Conservation (phyloP, 2,329 filamentous ascomycete genomes). For the Botrytis sinoallii region DNA sequence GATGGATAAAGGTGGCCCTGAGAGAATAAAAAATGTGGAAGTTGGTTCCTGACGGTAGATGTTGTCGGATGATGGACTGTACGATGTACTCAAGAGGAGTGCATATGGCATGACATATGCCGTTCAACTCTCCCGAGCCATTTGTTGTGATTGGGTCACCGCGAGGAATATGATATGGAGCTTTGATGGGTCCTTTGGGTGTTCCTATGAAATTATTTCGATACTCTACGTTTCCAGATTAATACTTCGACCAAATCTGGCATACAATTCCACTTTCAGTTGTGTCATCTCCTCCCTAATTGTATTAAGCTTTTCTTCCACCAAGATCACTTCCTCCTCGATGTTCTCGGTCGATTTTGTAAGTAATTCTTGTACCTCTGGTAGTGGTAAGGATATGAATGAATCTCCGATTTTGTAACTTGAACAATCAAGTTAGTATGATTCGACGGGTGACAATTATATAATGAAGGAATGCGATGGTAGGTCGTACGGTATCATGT, state of each 20-base stretch:
- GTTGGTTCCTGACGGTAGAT: neutral
- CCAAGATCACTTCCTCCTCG: slow-evolving; percentile 68
- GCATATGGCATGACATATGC: neutral
- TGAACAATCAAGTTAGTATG: slow-evolving; percentile 23
- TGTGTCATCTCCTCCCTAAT: slow-evolving; percentile 84
- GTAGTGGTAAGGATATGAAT: slow-evolving; percentile 81
- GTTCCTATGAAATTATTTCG: slow-evolving; percentile 29
- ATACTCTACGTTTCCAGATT: slow-evolving; percentile 78
- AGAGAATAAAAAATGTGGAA: neutral
- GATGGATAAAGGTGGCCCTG: neutral
- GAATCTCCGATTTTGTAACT: slow-evolving; percentile 97
- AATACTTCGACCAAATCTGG: slow-evolving; percentile 92
- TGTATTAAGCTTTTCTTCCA: slow-evolving; percentile 73
- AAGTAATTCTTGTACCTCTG: slow-evolving; percentile 85
- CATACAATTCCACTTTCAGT: slow-evolving; percentile 90
- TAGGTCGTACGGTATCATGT: slow-evolving; percentile 72
- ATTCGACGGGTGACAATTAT: neutral
- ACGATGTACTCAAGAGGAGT: neutral
- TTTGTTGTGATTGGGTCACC: neutral
- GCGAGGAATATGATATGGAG: neutral
- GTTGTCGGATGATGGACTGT: neutral
- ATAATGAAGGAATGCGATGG: neutral
- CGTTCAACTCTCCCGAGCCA: neutral
- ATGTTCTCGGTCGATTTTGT: slow-evolving; percentile 66
- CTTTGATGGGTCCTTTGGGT: slow-evolving; percentile 11